Evolutionary conservation across 768 basidiomycete genomes (phyloP), one percentile per base, ranked within the genome.

Genomic region (Kwoniella mangroviensis): DNA sequence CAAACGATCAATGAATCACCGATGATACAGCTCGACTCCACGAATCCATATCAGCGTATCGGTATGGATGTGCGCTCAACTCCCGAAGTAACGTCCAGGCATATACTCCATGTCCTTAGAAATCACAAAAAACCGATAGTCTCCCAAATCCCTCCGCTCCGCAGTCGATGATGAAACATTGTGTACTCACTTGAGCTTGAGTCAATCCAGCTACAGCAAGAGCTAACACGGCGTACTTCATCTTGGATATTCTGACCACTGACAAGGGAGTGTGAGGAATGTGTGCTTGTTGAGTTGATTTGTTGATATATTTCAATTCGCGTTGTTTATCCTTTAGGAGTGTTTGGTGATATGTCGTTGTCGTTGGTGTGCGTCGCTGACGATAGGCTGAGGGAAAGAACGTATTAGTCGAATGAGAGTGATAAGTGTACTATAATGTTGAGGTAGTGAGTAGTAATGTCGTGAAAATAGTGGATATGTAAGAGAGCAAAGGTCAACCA

Each of bases 111-210:
- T 7, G 34, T 7, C 34, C 34, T 34, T 34, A 7, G 6, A 34
- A 1, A 34, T 7, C n/a, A 34, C 60, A 21, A 42, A 53, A 42
- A 57, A 2, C 12, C 24, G 17, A 54, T 22, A 21, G 53, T 51
- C 9, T 51, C 51, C 15, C 19, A 53, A 22, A 6, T 0, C 45
- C 45, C 2, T 49, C 45, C 1, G 45, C 15, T 13, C 28, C 22
- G 56, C 28, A 41, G 24, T 34, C 28, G 12, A 40, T 19, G 22
- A 58, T 13, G n/a, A n/a, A n/a, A 42, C n/a, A 24, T 58, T 34
- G 28, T 28, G 40, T 34, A 73, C 73, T 69, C 67, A 74, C 73
- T 67, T 68, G 67, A 17, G 70, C 73, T 42, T 54, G 42, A 60
- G 60, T 63, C 17, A 68, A 19, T 41, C 62, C 73, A 34, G 73